Conservation (phyloP, 2,329 filamentous ascomycete genomes). For the Onygenales sp. region DNA sequence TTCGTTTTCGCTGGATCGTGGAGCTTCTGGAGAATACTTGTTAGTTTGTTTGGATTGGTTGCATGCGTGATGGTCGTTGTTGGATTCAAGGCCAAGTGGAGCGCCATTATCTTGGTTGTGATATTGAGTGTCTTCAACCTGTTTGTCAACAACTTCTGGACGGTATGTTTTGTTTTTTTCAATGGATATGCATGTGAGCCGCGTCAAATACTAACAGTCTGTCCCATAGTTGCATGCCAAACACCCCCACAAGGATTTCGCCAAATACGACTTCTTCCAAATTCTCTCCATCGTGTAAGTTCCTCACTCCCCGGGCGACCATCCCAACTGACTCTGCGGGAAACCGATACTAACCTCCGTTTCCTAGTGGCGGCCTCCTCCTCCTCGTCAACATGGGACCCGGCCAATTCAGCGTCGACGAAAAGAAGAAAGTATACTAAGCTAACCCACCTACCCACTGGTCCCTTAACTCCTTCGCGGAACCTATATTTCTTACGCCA, state of each 20-base stretch:
- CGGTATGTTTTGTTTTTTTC: slow-evolving; percentile 50
- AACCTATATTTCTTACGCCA: too few species aligned
- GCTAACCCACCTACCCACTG: neutral
- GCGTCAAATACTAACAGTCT: neutral
- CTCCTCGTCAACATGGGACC: slow-evolving; percentile 98
- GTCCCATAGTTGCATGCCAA: slow-evolving; percentile 72
- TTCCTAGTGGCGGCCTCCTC: slow-evolving; percentile 67
- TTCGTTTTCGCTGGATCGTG: slow-evolving; percentile 94
- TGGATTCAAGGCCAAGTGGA: slow-evolving; percentile 99
- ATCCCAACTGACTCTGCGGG: neutral
- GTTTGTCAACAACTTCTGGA: slow-evolving; percentile 99
- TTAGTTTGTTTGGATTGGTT: slow-evolving; percentile 74
- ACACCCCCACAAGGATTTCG: slow-evolving; percentile 99
- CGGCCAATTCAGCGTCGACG: slow-evolving; percentile 94
- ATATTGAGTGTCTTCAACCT: slow-evolving; percentile 96
- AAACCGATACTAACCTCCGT: slow-evolving; percentile 8
- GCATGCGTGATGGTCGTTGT: slow-evolving; percentile 98
- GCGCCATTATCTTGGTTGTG: slow-evolving; percentile 86
- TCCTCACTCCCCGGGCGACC: neutral
- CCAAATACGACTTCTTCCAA: slow-evolving; percentile 99
- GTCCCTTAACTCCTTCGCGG: neutral
- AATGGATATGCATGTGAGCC: neutral
- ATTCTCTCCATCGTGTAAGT: slow-evolving; percentile 90
- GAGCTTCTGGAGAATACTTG: slow-evolving; percentile 77
- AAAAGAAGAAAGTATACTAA: slow-evolving; percentile 99